A percentile compares a stretch with the other conserved stretches of the same genome.
phyloP scores from a whole-genome alignment of 805 yeast genomes.

The Candida cerambycidarum region DNA sequence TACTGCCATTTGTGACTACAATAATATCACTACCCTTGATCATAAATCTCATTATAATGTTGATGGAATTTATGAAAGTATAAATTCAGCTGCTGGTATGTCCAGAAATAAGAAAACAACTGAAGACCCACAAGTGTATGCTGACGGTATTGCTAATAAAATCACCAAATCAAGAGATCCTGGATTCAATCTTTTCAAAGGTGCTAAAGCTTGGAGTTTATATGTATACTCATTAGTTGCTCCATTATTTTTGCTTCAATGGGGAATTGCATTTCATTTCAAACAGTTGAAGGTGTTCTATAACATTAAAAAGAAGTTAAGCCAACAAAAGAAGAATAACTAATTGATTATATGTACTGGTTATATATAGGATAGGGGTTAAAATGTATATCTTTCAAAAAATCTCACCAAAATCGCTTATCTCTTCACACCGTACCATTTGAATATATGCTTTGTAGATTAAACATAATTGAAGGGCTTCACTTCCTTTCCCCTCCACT shows the following conservation, averaged over 20 bases:
- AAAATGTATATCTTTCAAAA: too few species aligned
- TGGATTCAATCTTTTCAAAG: conserved; percentile 31
- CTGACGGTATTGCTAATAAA: conserved; percentile 23
- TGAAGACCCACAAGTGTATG: conserved; percentile 24
- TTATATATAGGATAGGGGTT: too few species aligned
- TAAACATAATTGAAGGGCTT: too few species aligned
- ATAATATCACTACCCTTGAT: not conserved
- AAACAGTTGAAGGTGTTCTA: conserved; percentile 24
- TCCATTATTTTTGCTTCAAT: conserved; percentile 28
- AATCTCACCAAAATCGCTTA: too few species aligned
- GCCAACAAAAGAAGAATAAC: not conserved
- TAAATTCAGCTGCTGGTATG: conserved; percentile 21
- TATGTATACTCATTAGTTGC: conserved; percentile 19
- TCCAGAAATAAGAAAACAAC: conserved; percentile 18
- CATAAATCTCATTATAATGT: conserved; percentile 9
- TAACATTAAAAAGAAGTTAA: conserved; percentile 17
- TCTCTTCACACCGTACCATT: too few species aligned
- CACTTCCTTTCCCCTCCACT: too few species aligned
- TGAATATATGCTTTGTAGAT: too few species aligned
- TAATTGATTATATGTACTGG: not conserved
- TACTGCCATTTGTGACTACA: conserved; percentile 17
- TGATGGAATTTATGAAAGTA: conserved; percentile 19
- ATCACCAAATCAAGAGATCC: conserved; percentile 19
- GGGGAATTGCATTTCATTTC: conserved; percentile 21
- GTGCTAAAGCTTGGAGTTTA: conserved; percentile 21